A percentile compares a stretch with the other conserved stretches of the same genome.
Evolutionary conservation across 2,329 filamentous ascomycete species (phyloP).

Genomic region (Paracoccidioides lutzii): DNA sequence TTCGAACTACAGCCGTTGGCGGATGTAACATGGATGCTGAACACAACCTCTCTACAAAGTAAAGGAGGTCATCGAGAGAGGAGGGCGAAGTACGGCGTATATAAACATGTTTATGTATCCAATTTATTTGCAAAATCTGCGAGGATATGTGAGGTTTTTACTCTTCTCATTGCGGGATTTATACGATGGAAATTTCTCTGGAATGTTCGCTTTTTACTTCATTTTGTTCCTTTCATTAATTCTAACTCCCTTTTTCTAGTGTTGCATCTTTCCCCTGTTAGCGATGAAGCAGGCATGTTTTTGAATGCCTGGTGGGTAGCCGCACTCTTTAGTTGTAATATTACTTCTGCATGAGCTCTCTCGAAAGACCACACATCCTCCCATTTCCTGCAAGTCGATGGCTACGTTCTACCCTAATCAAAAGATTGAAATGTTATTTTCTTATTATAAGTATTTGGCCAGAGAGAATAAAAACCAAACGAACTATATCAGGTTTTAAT

Average conservation of each 20-base stretch:
- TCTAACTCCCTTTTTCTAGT: no score
- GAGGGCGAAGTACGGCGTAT: not conserved
- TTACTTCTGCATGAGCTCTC: not conserved
- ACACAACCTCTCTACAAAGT: not conserved
- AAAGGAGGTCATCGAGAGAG: not conserved
- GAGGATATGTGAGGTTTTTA: no score
- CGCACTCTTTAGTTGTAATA: not conserved
- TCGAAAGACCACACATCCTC: not conserved
- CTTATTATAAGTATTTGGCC: no score
- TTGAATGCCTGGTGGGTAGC: not conserved
- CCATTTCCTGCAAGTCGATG: not conserved
- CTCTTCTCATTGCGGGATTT: no score
- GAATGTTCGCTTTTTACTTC: no score
- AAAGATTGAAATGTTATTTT: no score
- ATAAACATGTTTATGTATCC: not conserved
- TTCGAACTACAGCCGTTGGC: slow-evolving; percentile 1
- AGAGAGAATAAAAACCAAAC: no score
- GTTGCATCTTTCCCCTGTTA: no score
- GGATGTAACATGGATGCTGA: not conserved
- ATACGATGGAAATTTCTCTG: no score
- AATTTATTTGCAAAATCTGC: not conserved
- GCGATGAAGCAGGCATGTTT: no score
- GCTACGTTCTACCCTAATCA: not conserved
- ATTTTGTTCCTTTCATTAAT: no score
- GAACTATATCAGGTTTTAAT: no score